Percentiles rank a stretch among this genome's conserved stretches.
Evolutionary conservation across 78 protist genomes (phyloP).

Genomic region (Mastigamoeba balamuthi): DNA sequence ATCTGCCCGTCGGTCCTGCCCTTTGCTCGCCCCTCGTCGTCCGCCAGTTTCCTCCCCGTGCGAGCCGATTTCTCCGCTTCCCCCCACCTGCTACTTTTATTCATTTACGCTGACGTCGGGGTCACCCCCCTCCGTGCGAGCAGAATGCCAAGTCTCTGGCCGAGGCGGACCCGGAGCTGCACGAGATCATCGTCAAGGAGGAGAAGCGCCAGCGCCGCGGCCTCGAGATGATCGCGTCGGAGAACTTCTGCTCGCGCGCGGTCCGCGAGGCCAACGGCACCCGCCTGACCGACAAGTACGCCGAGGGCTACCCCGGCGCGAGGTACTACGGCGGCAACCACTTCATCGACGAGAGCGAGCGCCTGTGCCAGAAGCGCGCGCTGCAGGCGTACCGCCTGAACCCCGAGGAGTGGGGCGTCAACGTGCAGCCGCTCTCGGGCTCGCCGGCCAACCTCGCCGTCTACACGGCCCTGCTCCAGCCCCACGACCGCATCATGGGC

Average conservation of each 20-base stretch:
- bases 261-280: constrained; percentile 96
- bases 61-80: too few species aligned
- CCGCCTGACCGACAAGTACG: constrained; percentile 96
- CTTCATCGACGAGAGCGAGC: constrained; percentile 83
- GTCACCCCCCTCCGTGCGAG: too few species aligned
- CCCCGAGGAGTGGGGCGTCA: constrained; percentile 96
- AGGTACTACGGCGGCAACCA: constrained; percentile 97
- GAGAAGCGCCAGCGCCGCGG: constrained; percentile 90
- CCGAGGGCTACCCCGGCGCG: constrained; percentile 96
- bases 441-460: constrained; percentile 94
- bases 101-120: too few species aligned
- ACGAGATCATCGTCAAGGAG: constrained; percentile 78
- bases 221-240: constrained; percentile 96
- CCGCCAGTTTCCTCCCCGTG: too few species aligned
- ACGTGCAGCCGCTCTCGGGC: constrained; percentile 94
- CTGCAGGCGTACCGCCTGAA: constrained; percentile 78
- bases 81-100: too few species aligned
- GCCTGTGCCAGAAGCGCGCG: constrained; percentile 85
- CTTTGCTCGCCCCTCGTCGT: too few species aligned
- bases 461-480: constrained; percentile 84
- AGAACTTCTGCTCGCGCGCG: constrained; percentile 95
- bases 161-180: constrained; percentile 82
- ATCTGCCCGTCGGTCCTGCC: too few species aligned
- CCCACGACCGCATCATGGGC: constrained; percentile 99
- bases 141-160: too few species aligned